phyloP scores from a whole-genome alignment of 2,329 filamentous ascomycete genomes.

The Knufia fluminis region DNA sequence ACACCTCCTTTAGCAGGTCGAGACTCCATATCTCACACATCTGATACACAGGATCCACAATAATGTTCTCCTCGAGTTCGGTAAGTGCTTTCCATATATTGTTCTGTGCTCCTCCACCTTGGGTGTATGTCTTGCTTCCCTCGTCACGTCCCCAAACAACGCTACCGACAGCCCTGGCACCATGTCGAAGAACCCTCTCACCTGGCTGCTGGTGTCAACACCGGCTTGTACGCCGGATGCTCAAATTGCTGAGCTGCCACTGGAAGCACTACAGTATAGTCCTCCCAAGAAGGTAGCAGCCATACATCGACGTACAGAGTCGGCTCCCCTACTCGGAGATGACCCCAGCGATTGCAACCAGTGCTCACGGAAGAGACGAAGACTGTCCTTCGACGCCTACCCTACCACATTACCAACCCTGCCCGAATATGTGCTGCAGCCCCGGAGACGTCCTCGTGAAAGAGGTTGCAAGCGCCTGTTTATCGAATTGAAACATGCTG shows the following conservation, averaged over 20 bases:
- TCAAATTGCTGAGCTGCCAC: constrained; percentile 17
- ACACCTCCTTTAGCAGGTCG: constrained; percentile 1
- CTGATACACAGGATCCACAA: neutral
- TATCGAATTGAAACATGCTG: constrained; percentile 17
- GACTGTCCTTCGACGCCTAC: constrained; percentile 18
- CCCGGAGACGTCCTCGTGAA: constrained; percentile 9
- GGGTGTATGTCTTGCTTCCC: neutral
- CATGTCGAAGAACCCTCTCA: constrained; percentile 18
- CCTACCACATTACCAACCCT: constrained; percentile 12
- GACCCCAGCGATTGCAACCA: constrained; percentile 11
- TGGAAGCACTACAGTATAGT: constrained; percentile 4
- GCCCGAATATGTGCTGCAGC: constrained; percentile 7
- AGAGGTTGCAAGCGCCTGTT: constrained; percentile 17
- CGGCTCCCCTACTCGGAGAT: constrained; percentile 10
- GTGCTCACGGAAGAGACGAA: constrained; percentile 19
- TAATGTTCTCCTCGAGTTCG: constrained; percentile 12
- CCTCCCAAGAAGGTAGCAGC: neutral
- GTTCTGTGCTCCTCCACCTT: neutral
- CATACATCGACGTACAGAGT: constrained; percentile 10
- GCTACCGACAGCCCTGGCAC: neutral
- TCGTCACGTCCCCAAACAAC: neutral
- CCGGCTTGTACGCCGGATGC: constrained; percentile 21
- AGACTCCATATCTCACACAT: neutral
- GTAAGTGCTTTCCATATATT: constrained; percentile 11
- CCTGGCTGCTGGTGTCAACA: constrained; percentile 15